Conservation (phyloP, 2,329 filamentous ascomycete species). For the Aspergillus texensis region DNA sequence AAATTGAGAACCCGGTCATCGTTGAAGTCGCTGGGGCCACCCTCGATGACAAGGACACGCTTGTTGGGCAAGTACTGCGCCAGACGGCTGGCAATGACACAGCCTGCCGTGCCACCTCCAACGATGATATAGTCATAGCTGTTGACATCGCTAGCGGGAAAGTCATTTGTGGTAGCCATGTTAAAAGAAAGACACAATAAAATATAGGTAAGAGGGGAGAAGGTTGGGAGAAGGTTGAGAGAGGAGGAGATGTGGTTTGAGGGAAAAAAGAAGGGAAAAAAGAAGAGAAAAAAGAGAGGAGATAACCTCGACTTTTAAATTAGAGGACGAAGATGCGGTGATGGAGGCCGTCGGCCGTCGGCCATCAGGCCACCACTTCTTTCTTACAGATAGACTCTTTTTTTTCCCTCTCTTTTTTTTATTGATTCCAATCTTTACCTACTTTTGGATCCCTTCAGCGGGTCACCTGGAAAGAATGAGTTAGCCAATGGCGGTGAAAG, state of each 20-base stretch:
- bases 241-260: constrained; percentile 7
- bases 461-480: constrained; percentile 5
- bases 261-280: constrained; percentile 13
- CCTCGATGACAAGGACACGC: constrained; percentile 81
- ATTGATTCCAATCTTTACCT: constrained; percentile 3
- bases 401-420: constrained; percentile 15
- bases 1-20: constrained; percentile 84
- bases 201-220: constrained; percentile 6
- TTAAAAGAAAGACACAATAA: constrained; percentile 30
- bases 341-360: constrained; percentile 7
- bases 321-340: constrained; percentile 8
- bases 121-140: constrained; percentile 84
- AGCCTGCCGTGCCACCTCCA: constrained; percentile 83
- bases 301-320: constrained; percentile 9
- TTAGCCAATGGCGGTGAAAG: neutral
- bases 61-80: constrained; percentile 82
- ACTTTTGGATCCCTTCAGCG: constrained; percentile 7
- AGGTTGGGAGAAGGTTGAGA: constrained; percentile 8
- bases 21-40: constrained; percentile 84
- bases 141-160: constrained; percentile 65
- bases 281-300: constrained; percentile 8
- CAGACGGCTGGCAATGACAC: constrained; percentile 78
- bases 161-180: constrained; percentile 67
- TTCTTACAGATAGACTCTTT: constrained; percentile 10
- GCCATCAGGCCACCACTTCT: constrained; percentile 5